These are phyloP conservation scores for Phaeodactylum tricornutum DNA, from an alignment of 108 stramenopile genomes.

Conservation along the genomic window DNA sequence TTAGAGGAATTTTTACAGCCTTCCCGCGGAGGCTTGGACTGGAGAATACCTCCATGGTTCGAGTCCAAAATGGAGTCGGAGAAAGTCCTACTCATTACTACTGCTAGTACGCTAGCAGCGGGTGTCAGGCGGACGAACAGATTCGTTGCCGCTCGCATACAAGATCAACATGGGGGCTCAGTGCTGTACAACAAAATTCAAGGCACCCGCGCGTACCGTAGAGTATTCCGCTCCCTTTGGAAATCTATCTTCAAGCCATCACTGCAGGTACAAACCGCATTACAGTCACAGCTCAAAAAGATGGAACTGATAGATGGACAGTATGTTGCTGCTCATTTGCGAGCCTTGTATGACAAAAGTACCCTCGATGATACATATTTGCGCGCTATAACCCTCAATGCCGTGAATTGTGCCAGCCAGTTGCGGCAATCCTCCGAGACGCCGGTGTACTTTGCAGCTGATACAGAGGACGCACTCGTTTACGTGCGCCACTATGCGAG, in stretches of 20 bases:
- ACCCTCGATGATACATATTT: too few species aligned
- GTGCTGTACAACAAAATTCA: slow-evolving; percentile 1
- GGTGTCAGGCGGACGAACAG: background rate
- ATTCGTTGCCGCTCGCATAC: background rate
- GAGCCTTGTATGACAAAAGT: background rate
- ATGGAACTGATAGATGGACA: slow-evolving; percentile 1
- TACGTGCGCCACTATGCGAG: background rate
- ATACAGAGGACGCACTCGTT: slow-evolving; percentile 6
- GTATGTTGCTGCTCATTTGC: slow-evolving; percentile 4
- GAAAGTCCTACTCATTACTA: background rate
- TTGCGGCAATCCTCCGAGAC: slow-evolving; percentile 11
- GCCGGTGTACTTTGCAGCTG: slow-evolving; percentile 26
- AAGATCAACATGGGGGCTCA: slow-evolving; percentile 3
- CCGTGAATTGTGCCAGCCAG: slow-evolving; percentile 22
- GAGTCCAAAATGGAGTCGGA: background rate
- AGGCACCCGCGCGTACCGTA: background rate
- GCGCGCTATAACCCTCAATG: slow-evolving; percentile 10
- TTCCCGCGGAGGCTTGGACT: slow-evolving; percentile 25
- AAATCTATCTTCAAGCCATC: slow-evolving; percentile 2
- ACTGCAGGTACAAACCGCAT: background rate
- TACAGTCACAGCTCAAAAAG: background rate
- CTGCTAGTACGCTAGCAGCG: background rate
- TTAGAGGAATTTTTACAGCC: slow-evolving; percentile 38
- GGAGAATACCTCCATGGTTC: slow-evolving; percentile 26
- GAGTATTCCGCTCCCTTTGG: slow-evolving; percentile 2